Percentiles rank a stretch among this genome's conserved stretches.
These are phyloP conservation scores for Teratosphaeriaceae sp. DNA, from an alignment of 2,329 filamentous ascomycete species.

Conservation along the genomic window DNA sequence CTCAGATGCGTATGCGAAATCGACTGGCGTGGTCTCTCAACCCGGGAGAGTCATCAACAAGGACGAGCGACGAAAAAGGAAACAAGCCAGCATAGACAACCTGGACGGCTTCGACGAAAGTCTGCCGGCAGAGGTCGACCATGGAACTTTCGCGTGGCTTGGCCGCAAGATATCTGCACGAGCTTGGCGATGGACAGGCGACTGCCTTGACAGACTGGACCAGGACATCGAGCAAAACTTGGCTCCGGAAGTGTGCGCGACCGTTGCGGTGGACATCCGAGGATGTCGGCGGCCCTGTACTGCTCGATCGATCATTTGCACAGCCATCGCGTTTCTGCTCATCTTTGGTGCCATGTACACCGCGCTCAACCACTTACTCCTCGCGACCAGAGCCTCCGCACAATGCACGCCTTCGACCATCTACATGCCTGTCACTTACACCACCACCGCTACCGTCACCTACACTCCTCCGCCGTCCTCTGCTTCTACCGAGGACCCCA, in stretches of 20 bases:
- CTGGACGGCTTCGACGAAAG: not conserved
- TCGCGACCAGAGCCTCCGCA: constrained; percentile 21
- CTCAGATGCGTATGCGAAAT: not conserved
- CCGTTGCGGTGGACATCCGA: not conserved
- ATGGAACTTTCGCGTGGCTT: not conserved
- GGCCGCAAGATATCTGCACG: not conserved
- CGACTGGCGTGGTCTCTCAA: not conserved
- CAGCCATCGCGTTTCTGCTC: constrained; percentile 16
- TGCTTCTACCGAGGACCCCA: not conserved
- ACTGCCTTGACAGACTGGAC: not conserved
- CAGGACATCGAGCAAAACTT: constrained; percentile 2
- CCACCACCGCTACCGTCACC: constrained; percentile 7
- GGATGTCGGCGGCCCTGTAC: not conserved
- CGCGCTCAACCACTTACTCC: constrained; percentile 25
- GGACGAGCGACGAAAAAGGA: not conserved
- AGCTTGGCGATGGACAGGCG: not conserved
- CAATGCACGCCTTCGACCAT: constrained; percentile 20
- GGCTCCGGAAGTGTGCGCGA: constrained; percentile 1
- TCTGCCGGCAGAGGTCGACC: not conserved
- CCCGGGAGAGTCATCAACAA: not conserved
- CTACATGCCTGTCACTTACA: constrained; percentile 23
- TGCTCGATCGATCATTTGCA: constrained; percentile 9
- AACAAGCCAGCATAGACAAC: not conserved
- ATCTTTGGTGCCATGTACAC: constrained; percentile 18
- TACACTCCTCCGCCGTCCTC: constrained; percentile 7